Conservation (phyloP, 1,284 basidiomycete genomes). For the Cutaneotrichosporon sp. region DNA sequence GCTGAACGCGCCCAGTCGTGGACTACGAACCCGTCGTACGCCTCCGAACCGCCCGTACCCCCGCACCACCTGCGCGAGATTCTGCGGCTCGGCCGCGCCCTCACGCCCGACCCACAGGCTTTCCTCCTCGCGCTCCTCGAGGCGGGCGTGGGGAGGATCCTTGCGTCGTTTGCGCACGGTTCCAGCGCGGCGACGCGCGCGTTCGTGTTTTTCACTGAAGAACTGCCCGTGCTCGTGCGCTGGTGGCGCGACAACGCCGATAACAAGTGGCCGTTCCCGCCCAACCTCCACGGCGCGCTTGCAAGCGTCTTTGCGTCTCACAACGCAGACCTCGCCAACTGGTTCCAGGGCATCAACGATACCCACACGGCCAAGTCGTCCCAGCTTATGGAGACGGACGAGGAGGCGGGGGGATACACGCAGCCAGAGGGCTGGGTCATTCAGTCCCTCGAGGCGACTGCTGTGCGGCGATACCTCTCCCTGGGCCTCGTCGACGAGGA, state of each 20-base stretch:
- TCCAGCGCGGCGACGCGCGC: conserved; percentile 5
- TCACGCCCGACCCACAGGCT: conserved; percentile 12
- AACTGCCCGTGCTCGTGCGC: conserved; percentile 27
- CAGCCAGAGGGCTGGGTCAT: conserved; percentile 38
- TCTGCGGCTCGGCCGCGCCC: conserved; percentile 10
- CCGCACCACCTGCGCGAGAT: conserved; percentile 12
- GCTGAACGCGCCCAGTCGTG: conserved; percentile 15
- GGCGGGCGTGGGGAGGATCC: conserved; percentile 2
- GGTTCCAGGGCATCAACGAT: conserved; percentile 8
- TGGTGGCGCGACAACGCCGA: conserved; percentile 36
- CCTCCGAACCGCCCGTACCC: conserved; percentile 8
- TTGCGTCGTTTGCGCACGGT: not conserved
- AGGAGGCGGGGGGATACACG: conserved; percentile 29
- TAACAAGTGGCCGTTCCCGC: conserved; percentile 28
- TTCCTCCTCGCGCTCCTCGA: conserved; percentile 15
- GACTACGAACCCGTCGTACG: conserved; percentile 5
- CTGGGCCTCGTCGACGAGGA: conserved; percentile 25
- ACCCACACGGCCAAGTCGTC: conserved; percentile 17
- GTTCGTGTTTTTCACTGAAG: conserved; percentile 29
- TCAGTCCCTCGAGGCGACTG: conserved; percentile 24
- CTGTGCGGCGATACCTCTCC: conserved; percentile 26
- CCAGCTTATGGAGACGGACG: conserved; percentile 23
- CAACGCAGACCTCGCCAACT: conserved; percentile 1
- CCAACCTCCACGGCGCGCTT: conserved; percentile 12
- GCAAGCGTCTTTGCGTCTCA: conserved; percentile 8